phyloP scores from a whole-genome alignment of 2,329 filamentous ascomycete species.

The Alternaria consortialis region DNA sequence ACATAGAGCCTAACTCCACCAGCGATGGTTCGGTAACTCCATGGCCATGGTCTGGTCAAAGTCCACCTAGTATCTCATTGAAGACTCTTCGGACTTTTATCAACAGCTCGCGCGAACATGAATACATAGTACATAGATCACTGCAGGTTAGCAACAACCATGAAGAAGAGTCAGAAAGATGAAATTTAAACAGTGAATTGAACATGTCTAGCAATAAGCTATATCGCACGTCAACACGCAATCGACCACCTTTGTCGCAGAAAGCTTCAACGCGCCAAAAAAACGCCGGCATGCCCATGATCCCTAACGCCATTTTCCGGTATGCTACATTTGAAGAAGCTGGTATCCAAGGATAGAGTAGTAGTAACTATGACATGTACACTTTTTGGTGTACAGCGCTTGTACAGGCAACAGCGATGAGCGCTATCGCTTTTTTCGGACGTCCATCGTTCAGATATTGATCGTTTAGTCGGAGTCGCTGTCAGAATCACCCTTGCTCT shows the following conservation, averaged over 20 bases:
- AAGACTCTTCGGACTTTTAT: neutral
- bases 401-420: constrained; percentile 22
- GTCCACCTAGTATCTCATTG: neutral
- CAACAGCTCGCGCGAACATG: neutral
- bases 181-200: constrained; percentile 33
- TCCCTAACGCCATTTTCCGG: constrained; percentile 44
- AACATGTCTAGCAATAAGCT: constrained; percentile 29
- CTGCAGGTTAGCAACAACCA: neutral
- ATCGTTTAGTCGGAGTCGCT: constrained; percentile 45
- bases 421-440: constrained; percentile 26
- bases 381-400: constrained; percentile 26
- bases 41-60: too few species aligned
- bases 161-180: constrained; percentile 18
- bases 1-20: neutral
- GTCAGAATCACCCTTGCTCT: constrained; percentile 41
- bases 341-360: constrained; percentile 38
- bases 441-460: constrained; percentile 24
- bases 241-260: constrained; percentile 37
- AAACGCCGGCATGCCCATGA: constrained; percentile 45
- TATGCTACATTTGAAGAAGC: constrained; percentile 47
- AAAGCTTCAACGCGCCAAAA: constrained; percentile 40
- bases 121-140: neutral
- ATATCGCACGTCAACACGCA: constrained; percentile 32
- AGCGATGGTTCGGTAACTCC: too few species aligned
- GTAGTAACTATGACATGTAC: constrained; percentile 36